Evolutionary conservation across 2,329 filamentous ascomycete species (phyloP).

Genomic region (Fusarium temperatum): DNA sequence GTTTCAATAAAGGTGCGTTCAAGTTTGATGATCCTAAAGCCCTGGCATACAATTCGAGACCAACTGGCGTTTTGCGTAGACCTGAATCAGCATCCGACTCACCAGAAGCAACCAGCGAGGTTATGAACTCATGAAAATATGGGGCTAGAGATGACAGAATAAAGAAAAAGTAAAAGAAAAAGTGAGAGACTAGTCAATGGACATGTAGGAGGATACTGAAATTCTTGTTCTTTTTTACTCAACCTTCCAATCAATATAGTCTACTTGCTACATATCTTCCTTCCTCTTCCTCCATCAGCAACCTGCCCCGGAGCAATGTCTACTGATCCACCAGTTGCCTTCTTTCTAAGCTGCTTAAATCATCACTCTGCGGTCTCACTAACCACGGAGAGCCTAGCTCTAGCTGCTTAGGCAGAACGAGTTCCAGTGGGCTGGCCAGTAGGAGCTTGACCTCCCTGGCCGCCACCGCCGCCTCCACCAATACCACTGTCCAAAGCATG

Average conservation of each 20-base stretch:
- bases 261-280: not conserved
- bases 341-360: not conserved
- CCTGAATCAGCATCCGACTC: too few species aligned
- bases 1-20: too few species aligned
- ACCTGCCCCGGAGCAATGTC: not conserved
- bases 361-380: fast-evolving
- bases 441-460: not conserved
- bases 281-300: not conserved
- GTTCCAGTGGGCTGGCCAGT: not conserved
- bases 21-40: too few species aligned
- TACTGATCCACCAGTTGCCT: fast-evolving
- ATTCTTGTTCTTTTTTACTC: too few species aligned
- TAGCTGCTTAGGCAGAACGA: not conserved
- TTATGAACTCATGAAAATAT: too few species aligned
- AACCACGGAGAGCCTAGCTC: fast-evolving
- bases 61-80: too few species aligned
- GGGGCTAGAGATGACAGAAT: too few species aligned
- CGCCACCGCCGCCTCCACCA: not conserved
- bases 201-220: too few species aligned
- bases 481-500: slow-evolving; percentile 4
- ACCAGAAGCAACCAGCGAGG: too few species aligned
- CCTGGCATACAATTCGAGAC: too few species aligned
- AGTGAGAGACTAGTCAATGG: too few species aligned
- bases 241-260: not conserved
- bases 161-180: too few species aligned